Evolutionary conservation across 306 rosid genomes (phyloP), one percentile per base, ranked within the genome.

Genomic region (Trifolium subterraneum): DNA sequence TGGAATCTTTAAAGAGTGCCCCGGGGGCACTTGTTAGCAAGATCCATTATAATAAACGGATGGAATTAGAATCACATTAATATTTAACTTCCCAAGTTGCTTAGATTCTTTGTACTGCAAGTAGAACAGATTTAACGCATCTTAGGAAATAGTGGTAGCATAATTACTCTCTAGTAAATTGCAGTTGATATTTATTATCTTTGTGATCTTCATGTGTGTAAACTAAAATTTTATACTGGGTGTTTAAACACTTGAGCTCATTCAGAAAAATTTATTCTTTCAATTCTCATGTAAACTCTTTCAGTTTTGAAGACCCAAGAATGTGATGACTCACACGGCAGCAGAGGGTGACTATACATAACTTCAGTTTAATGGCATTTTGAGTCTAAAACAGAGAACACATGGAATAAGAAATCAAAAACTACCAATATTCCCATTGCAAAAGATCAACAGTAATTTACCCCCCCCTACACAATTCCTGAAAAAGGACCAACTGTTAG

Each of bases 361-460:
- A 36, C 44, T 64, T 75, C 56, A 76, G 73, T 61, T 66, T 15
- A 74, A 48, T 64, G 50, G 62, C n/a, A 73, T 11, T 19, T 45
- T 13, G 66, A 6, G 8, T 38, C 29, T 16, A 36, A 20, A 35
- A 25, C 68, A 72, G 35, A 52, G 65, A 20, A 54, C 23, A 31
- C 42, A 42, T 9, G 18, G 44, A 41, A 44, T 41, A 41, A 15
- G 19, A 48, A 48, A 48, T 48, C 10, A 48, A 48, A 48, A 48
- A 48, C 55, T 48, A 44, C 50, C 16, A 48, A n/a, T n/a, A 48
- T 48, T 48, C 20, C 4, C 55, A 48, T 48, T 48, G 10, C 55
- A 20, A 48, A 39, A 36, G 45, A 25, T 18, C 12, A 8, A 20
- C 62, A 12, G 50, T 12, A 13, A 44, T 12, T 44, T 44, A 1